Evolutionary conservation across 2,329 filamentous ascomycete genomes (phyloP), one percentile per base, ranked within the genome.

Genomic region (Spiromastix sp.): DNA sequence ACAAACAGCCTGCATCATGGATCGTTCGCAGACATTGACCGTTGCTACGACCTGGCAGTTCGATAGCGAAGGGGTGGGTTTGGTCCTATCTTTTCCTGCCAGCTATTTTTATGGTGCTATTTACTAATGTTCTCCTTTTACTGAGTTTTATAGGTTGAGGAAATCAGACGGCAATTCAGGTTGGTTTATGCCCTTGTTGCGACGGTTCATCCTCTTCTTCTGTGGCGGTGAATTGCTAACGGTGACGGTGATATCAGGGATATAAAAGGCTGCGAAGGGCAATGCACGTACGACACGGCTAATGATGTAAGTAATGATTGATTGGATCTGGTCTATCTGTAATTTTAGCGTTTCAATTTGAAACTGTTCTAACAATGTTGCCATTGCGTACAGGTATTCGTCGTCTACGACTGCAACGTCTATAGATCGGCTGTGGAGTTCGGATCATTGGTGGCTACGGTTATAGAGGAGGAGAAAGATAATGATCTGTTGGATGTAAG

Each of bases 401-500:
- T 47, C 4, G 25, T 55, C 18, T 46, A 51, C n/a, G 43, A 45
- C 21, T 34, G 36, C 17, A 40, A 42, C 13, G n/a, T 44, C 1
- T 43, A 47, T 8, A 34, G 35, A 5, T 32, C 37, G 5, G 28
- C 30, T 4, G 16, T 38, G 2, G 36, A 38, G 8, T 25, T 52
- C 18, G 44, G 45, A 2, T 30, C 19, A 2, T 17, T 45, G 5
- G 30, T 54, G 11, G 42, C 46, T 4, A 32, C 38, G 18, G 49
- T 51, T 27, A 48, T 57, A 20, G 52, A 56, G 4, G 42, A 45
- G 4, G 48, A 57, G 26, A 50, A 44, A 21, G 43, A 47, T 28
- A 55, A 55, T 37, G 50, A 57, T 29, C 32, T 55, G 8, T 34
- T 57, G n/a, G 53, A 57, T 41, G 54, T 57, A 42, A 24, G 51